Percentiles rank a stretch among this genome's conserved stretches.
These are phyloP conservation scores for Seiridium cupressi DNA, from an alignment of 2,329 filamentous ascomycete species.

Conservation along the genomic window DNA sequence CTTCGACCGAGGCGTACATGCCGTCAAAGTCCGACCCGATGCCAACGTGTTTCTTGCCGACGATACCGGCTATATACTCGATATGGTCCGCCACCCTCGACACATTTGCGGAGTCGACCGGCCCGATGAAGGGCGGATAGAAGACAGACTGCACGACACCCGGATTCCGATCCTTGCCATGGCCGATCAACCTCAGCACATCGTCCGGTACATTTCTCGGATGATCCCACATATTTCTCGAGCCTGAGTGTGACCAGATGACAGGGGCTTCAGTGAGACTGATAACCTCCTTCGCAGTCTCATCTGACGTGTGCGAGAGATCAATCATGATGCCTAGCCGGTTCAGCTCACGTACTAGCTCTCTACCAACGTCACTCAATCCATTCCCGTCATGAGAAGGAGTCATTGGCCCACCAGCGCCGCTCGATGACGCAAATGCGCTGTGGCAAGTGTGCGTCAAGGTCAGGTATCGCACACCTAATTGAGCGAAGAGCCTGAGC, in stretches of 20 bases:
- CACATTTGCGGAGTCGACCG: conserved; percentile 14
- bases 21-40: conserved; percentile 32
- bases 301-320: conserved; percentile 58
- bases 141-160: conserved; percentile 25
- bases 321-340: conserved; percentile 68
- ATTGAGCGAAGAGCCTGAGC: conserved; percentile 56
- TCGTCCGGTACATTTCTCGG: conserved; percentile 45
- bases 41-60: conserved; percentile 30
- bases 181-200: conserved; percentile 13
- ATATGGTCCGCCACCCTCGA: conserved; percentile 28
- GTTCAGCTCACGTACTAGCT: conserved; percentile 65
- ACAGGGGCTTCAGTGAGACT: not conserved
- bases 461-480: conserved; percentile 65
- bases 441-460: conserved; percentile 72
- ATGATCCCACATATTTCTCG: not conserved
- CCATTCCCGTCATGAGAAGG: conserved; percentile 29
- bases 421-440: conserved; percentile 45
- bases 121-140: conserved; percentile 14
- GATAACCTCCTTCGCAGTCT: conserved; percentile 46
- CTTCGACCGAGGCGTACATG: conserved; percentile 16
- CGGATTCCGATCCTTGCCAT: conserved; percentile 10
- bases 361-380: conserved; percentile 51
- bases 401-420: conserved; percentile 5
- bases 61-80: conserved; percentile 23
- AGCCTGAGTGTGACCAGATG: not conserved